Base-by-base conservation (phyloP, 1,284 basidiomycete species). In the Melampsora abietis-canadensis region DNA sequence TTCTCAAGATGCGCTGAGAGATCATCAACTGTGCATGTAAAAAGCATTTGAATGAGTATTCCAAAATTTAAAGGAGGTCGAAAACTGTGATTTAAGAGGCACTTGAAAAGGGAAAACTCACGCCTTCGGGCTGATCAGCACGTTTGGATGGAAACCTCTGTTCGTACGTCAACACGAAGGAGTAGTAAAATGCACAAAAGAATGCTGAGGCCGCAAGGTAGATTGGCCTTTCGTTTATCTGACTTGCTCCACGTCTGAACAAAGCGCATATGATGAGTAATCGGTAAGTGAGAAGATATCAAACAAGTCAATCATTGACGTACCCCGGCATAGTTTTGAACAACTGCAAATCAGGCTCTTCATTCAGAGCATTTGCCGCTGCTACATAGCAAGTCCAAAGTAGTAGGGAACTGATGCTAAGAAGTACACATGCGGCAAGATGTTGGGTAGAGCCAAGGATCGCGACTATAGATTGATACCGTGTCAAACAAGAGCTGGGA, bases 271-370 rank as follows among this genome's bases (percentile, higher is more conserved):
- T 37, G 60, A 10, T 70, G 2, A 63, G 59, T 34, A 14, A 47
- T 31, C 6, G n/a, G 46, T 19, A 14, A 44, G 40, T 12, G 4
- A 44, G 15, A 17, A 57, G 27, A 57, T 27, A 57, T 57, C 12
- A 30, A 57, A 54, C 21, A 10, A 30, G 60, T 12, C 60, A 57
- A 31, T 27, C 10, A 1, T 7, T 30, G 31, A 48, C 40, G 31
- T 47, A 70, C 68, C 68, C 68, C 27, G 68, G 68, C 34, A 70
- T 47, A 19, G 24, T 47, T 40, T 70, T 70, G 46, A 70, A 63
- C 30, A 70, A 47, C n/a, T 61, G 47, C 44, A 70, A 70, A 7
- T 70, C 68, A 24, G 68, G 68, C 5, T 70, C 60, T 63, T 62
- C 57, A 31, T 70, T 70, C 27, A 70, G 51, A n/a, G 68, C 68